Evolutionary conservation across 75 land plant species (phyloP), one percentile per base, ranked within the genome.

Genomic region (Isoetes taiwanensis): DNA sequence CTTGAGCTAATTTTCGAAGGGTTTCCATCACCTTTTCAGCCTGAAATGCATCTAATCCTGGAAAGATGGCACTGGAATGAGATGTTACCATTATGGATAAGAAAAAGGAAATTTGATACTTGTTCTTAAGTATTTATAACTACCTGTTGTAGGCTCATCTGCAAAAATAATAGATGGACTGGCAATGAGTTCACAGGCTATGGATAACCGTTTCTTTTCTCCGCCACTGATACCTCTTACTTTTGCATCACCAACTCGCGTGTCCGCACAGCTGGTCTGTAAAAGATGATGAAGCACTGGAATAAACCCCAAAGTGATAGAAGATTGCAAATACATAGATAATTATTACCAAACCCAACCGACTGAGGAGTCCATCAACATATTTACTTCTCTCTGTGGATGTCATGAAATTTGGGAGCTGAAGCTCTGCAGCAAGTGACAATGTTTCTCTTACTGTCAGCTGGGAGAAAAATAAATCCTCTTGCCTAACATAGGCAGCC

Each of bases 11-110:
- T 64, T 82, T 79, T 31, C 61, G 68, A 10, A 89, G 76, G 29
- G 96, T 94, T 70, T 94, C 99, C 99, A 94, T 85, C 28, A 94
- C 99, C 56, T 75, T 81, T 74, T 94, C 99, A 16, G 99, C 99
- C 62, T 94, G 99, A 58, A 89, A 94, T 30, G 99, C 99, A 80
- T 94, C 99, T 43, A 94, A 74, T 30, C 97, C 97, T 86, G 57
- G 28, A 54, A 30, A 46, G n/a, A n/a, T n/a, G n/a, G n/a, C n/a
- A n/a, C n/a, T n/a, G n/a, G n/a, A n/a, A n/a, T n/a, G n/a, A n/a
- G n/a, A n/a, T n/a, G n/a, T n/a, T n/a, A n/a, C n/a, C n/a, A n/a
- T n/a, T n/a, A n/a, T n/a, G n/a, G n/a, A 9, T 14, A 37, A 37
- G 38, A 14, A 37, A 37, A 9, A 9, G 14, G 38, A 37, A 37